A percentile compares a stretch with the other conserved stretches of the same genome.
Conservation (phyloP, 345 rosid genomes). For the Lepidium africanum region DNA sequence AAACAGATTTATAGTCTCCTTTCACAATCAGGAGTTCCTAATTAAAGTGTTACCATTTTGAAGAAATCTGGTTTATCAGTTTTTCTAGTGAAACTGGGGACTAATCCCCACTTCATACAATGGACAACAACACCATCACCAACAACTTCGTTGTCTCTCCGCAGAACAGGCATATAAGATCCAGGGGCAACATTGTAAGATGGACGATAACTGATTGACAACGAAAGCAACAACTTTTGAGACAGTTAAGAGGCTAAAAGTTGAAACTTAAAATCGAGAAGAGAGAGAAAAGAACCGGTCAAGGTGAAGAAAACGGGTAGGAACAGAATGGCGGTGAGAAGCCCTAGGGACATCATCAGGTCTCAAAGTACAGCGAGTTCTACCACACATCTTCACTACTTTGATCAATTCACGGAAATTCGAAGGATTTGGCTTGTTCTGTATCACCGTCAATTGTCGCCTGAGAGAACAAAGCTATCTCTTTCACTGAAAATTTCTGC, state of each 20-base stretch:
- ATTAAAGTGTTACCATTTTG: slow-evolving; percentile 49
- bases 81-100: slow-evolving; percentile 75
- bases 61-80: slow-evolving; percentile 76
- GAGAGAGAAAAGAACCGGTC: slow-evolving; percentile 43
- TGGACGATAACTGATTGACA: slow-evolving; percentile 58
- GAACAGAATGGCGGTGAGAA: slow-evolving; percentile 40
- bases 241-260: not conserved
- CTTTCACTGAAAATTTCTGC: no score
- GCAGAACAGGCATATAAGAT: slow-evolving; percentile 52
- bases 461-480: no score
- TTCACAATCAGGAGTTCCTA: not conserved
- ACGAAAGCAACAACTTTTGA: not conserved
- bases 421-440: no score
- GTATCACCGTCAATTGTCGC: no score
- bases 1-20: not conserved
- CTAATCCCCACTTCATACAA: slow-evolving; percentile 88
- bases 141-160: slow-evolving; percentile 41
- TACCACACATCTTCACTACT: slow-evolving; percentile 56
- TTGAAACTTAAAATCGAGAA: not conserved
- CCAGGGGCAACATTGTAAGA: slow-evolving; percentile 76
- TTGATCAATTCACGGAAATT: not conserved
- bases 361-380: slow-evolving; percentile 71
- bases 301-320: slow-evolving; percentile 37
- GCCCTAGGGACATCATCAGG: slow-evolving; percentile 64
- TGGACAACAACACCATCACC: slow-evolving; percentile 48